These are phyloP conservation scores for Xylariaceae sp. DNA, from an alignment of 2,329 filamentous ascomycete genomes.

Conservation along the genomic window DNA sequence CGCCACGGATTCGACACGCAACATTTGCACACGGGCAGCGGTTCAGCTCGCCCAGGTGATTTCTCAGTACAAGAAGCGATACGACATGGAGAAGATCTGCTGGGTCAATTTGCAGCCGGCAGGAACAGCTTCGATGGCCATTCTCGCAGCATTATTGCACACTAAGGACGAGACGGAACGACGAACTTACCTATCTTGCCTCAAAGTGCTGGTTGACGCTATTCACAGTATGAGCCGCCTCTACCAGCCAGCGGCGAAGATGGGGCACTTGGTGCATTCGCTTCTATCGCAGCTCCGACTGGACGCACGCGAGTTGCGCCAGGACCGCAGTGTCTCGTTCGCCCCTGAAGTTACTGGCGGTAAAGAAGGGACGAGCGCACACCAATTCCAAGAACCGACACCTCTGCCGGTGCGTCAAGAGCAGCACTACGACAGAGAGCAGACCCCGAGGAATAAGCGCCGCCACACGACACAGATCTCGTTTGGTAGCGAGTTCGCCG, in stretches of 20 bases:
- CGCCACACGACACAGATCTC: not conserved
- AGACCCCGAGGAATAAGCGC: not conserved
- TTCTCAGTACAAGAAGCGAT: constrained; percentile 12
- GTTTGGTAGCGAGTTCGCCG: not conserved
- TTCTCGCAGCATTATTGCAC: constrained; percentile 13
- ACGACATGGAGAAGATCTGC: constrained; percentile 13
- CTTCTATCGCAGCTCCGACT: constrained; percentile 11
- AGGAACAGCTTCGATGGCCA: constrained; percentile 12
- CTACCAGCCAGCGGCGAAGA: constrained; percentile 15
- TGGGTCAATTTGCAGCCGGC: constrained; percentile 16
- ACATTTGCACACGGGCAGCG: constrained; percentile 14
- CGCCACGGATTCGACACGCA: not conserved
- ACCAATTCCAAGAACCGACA: not conserved
- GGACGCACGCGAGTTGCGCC: not conserved
- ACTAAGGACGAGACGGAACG: constrained; percentile 13
- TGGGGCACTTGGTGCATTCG: constrained; percentile 9
- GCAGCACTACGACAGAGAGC: not conserved
- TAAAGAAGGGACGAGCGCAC: not conserved
- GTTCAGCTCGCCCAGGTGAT: constrained; percentile 13
- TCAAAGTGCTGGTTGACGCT: constrained; percentile 11
- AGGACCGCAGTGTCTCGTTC: not conserved
- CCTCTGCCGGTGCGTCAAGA: not conserved
- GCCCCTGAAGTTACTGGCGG: not conserved
- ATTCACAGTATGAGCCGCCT: constrained; percentile 16
- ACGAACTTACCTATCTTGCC: constrained; percentile 9